Base-by-base conservation (phyloP, 2,329 filamentous ascomycete genomes). In the Ophiocordyceps robertsii region DNA sequence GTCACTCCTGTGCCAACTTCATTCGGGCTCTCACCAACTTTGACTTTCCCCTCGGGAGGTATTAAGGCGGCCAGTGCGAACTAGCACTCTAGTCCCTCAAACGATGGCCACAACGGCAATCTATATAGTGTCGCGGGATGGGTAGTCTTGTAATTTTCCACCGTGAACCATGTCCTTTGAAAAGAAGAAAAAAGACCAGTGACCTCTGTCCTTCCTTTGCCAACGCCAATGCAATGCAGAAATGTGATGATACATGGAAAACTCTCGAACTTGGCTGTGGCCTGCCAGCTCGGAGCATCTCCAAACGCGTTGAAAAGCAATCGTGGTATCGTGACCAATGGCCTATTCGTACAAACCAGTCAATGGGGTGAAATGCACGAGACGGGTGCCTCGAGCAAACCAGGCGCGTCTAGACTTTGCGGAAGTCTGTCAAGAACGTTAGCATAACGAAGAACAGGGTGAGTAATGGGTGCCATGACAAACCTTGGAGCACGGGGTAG, bases 401-500 rank as follows among this genome's bases (percentile, higher is more conserved):
- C 44, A 32, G 31, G 40, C 46, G 49, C 41, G 30, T 51, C 56
- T 68, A 76, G 50, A 75, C 66, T 61, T 76, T 76, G 55, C 72
- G 71, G 65, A 76, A 76, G 60, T 76, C 72, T 73, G 21, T 0
- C 0, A 10, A 3, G 13, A 5, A 4, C 27, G 44, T 54, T 45
- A 53, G 46, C n/a, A n/a, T 3, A 7, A 19, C 17, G 4, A 5
- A 30, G 6, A 6, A 8, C 50, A 44, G 16, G 13, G 19, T 19
- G 7, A 2, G 24, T 5, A 7, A 27, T 3, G 3, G 14, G 10
- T 6, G 17, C 6, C 4, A 9, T 3, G 49, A 66, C 72, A 53
- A 68, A 88, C 84, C 84, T 72, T 88, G 85, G 59, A 94, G 72
- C 69, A 95, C 89, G 61, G 89, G 89, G 62, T 95, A 95, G 69